These are phyloP conservation scores for Paramecium sexaurelia DNA, from an alignment of 73 alveolate species.

Conservation along the genomic window DNA sequence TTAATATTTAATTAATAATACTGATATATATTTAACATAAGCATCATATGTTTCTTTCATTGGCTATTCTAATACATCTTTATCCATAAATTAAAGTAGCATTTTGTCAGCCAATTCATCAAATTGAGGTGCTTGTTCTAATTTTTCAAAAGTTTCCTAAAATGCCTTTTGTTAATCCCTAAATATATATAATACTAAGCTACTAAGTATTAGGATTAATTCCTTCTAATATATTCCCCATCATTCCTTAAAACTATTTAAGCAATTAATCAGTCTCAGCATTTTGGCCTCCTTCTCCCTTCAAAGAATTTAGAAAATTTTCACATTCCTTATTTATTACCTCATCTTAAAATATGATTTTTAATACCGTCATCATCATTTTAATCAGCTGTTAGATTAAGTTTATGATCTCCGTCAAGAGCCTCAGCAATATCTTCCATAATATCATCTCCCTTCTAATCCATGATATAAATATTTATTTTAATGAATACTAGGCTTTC, in stretches of 20 bases:
- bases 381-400: conserved; percentile 50
- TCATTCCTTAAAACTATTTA: neutral
- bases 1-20: neutral
- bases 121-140: conserved; percentile 23
- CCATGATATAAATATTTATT: conserved; percentile 28
- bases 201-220: neutral
- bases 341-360: neutral
- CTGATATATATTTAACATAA: conserved; percentile 2
- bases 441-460: neutral
- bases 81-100: conserved; percentile 44
- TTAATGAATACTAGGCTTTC: neutral
- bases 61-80: conserved; percentile 19
- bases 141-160: neutral
- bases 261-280: neutral
- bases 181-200: neutral
- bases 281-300: neutral
- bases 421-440: conserved; percentile 41
- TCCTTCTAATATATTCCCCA: conserved; percentile 41
- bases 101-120: conserved; percentile 55
- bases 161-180: neutral
- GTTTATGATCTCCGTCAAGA: neutral
- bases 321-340: conserved; percentile 19
- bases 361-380: conserved; percentile 44
- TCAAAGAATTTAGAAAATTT: conserved; percentile 18
- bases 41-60: neutral